A percentile compares a stretch with the other conserved stretches of the same genome.
These are phyloP conservation scores for Pleurotus platypus DNA, from an alignment of 768 basidiomycete genomes.

Conservation along the genomic window DNA sequence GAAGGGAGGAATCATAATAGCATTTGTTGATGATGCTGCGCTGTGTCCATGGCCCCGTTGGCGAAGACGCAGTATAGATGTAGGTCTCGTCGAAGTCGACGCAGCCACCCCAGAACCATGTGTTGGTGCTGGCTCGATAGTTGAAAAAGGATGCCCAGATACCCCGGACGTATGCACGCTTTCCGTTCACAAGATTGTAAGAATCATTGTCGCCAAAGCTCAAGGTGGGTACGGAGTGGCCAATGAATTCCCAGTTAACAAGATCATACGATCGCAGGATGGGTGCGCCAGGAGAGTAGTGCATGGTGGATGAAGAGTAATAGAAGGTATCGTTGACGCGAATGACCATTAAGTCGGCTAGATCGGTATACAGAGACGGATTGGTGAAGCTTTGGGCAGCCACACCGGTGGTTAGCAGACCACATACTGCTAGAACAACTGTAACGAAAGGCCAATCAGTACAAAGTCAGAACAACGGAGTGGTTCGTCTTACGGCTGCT, in stretches of 20 bases:
- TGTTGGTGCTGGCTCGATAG: constrained; percentile 10
- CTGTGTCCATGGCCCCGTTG: constrained; percentile 14
- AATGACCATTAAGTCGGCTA: constrained; percentile 14
- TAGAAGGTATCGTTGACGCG: constrained; percentile 16
- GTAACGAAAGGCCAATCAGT: too few species aligned
- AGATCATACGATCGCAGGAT: constrained; percentile 17
- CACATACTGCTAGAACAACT: too few species aligned
- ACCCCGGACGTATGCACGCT: constrained; percentile 15
- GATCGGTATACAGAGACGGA: constrained; percentile 11
- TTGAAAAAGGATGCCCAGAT: constrained; percentile 17
- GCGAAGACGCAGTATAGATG: constrained; percentile 11
- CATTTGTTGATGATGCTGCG: constrained; percentile 12
- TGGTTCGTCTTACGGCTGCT: too few species aligned
- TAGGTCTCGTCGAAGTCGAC: constrained; percentile 14
- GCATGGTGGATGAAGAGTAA: constrained; percentile 16
- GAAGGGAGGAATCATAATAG: constrained; percentile 14
- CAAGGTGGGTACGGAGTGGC: constrained; percentile 15
- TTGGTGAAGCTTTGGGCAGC: constrained; percentile 5
- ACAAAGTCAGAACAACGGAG: too few species aligned
- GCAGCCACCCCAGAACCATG: constrained; percentile 16
- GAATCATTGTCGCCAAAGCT: constrained; percentile 10
- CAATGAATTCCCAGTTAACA: constrained; percentile 16
- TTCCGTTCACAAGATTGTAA: constrained; percentile 14
- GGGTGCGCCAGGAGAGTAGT: constrained; percentile 16
- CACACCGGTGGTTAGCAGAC: too few species aligned